These are phyloP conservation scores for Acanthamoeba divionensis DNA, from an alignment of 208 protist genomes.

Conservation along the genomic window DNA sequence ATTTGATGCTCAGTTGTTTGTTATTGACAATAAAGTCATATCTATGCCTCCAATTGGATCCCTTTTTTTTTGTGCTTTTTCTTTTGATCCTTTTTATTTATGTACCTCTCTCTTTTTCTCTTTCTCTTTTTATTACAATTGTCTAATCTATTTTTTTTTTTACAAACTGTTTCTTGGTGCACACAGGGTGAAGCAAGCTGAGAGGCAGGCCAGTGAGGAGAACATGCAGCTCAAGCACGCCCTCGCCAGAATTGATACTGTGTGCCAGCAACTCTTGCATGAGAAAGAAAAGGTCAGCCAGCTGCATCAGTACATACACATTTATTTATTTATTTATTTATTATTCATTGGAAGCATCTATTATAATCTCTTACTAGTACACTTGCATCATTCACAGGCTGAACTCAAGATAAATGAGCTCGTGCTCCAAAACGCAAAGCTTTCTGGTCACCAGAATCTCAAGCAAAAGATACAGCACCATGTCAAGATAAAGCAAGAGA, in stretches of 20 bases:
- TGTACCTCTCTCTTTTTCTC: not conserved
- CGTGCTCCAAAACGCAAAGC: constrained; percentile 4
- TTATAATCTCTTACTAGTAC: too few relatives aligned
- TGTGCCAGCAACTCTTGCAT: not conserved
- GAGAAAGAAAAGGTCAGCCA: constrained; percentile 14
- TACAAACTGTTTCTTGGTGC: not conserved
- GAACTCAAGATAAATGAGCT: not conserved
- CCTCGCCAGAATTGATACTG: not conserved
- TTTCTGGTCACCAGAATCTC: constrained; percentile 64
- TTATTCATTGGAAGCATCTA: too few relatives aligned
- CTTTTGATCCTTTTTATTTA: too few relatives aligned
- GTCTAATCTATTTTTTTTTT: not conserved
- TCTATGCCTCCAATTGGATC: too few relatives aligned
- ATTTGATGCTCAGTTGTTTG: too few relatives aligned
- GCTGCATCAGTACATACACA: too few relatives aligned
- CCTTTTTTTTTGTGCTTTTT: too few relatives aligned
- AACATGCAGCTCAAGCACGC: not conserved
- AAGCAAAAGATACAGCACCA: constrained; percentile 69
- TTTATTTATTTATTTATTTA: too few relatives aligned
- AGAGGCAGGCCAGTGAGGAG: not conserved
- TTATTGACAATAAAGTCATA: too few relatives aligned
- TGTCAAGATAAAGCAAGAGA: constrained; percentile 64
- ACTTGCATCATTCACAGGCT: too few relatives aligned
- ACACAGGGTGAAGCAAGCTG: not conserved
- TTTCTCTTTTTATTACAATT: not conserved